Evolutionary conservation across 352 stramenopile species (phyloP).

Genomic region (Globisporangium mamillatum): DNA sequence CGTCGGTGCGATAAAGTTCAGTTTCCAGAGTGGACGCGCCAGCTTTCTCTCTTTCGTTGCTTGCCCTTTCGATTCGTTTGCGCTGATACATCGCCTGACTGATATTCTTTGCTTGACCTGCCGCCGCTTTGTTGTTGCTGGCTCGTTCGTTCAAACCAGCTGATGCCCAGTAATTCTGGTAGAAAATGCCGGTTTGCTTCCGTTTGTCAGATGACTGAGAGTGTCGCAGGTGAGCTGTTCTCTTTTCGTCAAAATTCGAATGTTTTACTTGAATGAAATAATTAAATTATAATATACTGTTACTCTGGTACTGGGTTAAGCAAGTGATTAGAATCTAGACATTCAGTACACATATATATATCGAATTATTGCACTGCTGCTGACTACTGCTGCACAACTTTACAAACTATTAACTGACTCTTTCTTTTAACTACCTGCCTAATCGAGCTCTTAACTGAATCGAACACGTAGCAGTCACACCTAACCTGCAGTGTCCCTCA

Average conservation of each 20-base stretch:
- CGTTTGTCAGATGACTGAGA: background rate
- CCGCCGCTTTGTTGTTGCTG: background rate
- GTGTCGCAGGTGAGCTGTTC: background rate
- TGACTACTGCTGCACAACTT: background rate
- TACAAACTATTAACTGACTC: background rate
- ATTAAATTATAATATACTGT: background rate
- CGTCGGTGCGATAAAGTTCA: constrained; percentile 1
- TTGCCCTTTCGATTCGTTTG: background rate
- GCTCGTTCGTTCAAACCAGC: background rate
- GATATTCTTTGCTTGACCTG: background rate
- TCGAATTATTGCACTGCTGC: background rate
- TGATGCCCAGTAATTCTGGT: background rate
- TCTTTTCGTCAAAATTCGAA: background rate
- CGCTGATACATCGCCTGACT: background rate
- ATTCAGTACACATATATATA: background rate
- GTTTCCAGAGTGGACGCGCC: background rate
- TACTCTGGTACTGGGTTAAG: background rate
- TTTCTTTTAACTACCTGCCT: background rate
- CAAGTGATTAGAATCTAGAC: background rate
- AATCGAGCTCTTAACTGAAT: too few species aligned
- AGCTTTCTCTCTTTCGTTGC: background rate
- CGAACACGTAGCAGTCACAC: too few species aligned
- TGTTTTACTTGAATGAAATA: background rate
- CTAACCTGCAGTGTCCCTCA: background rate
- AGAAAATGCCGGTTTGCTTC: background rate